Conservation (phyloP, 140 eudicot species). For the Eryngium alpinum region DNA sequence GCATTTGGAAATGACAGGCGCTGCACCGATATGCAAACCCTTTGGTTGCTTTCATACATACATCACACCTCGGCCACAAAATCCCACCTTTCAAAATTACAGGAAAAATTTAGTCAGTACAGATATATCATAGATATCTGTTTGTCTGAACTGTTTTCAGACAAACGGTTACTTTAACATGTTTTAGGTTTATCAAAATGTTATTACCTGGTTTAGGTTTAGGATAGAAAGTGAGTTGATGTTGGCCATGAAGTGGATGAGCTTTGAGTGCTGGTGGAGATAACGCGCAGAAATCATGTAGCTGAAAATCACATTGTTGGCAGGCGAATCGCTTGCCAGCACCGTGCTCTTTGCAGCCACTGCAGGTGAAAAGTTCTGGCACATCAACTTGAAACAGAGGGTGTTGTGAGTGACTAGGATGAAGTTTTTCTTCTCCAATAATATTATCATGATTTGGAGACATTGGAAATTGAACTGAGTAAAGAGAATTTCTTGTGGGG, state of each 20-base stretch:
- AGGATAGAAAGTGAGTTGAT: constrained; percentile 65
- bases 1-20: constrained; percentile 70
- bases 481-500: constrained; percentile 16
- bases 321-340: constrained; percentile 68
- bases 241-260: constrained; percentile 81
- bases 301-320: constrained; percentile 69
- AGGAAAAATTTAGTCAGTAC: not conserved
- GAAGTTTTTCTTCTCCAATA: constrained; percentile 35
- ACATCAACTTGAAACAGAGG: constrained; percentile 37
- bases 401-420: constrained; percentile 61
- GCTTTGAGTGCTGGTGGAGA: constrained; percentile 62
- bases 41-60: constrained; percentile 58
- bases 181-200: not conserved
- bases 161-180: not conserved
- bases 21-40: constrained; percentile 71
- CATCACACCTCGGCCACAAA: constrained; percentile 69
- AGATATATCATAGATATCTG: too few species aligned
- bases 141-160: too few species aligned
- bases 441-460: constrained; percentile 36
- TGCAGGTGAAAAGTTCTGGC: constrained; percentile 49
- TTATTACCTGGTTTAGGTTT: constrained; percentile 61
- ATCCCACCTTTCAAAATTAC: constrained; percentile 40
- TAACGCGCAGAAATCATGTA: constrained; percentile 79
- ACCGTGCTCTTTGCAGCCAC: constrained; percentile 83
- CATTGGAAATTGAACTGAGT: constrained; percentile 46